phyloP scores from a whole-genome alignment of 805 yeast genomes.

The Priceomyces melissophilus region DNA sequence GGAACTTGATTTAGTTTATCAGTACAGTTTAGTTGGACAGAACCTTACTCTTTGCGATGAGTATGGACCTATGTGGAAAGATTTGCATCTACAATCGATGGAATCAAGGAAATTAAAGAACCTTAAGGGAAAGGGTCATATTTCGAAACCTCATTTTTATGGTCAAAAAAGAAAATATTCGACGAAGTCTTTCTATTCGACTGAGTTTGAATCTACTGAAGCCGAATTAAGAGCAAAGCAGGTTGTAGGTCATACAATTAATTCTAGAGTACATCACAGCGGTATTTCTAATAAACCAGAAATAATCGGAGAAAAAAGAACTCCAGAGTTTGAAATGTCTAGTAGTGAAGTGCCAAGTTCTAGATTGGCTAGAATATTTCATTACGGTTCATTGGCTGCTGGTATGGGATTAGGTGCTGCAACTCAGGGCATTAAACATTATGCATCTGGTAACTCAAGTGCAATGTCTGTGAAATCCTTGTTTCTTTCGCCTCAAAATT shows the following conservation, averaged over 20 bases:
- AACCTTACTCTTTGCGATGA: conserved; percentile 20
- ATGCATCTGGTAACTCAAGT: conserved; percentile 49
- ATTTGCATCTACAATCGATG: conserved; percentile 5
- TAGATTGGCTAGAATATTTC: conserved; percentile 83
- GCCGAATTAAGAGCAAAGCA: not conserved
- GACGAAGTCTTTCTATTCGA: conserved; percentile 11
- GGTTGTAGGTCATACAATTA: not conserved
- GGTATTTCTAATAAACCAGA: conserved; percentile 2
- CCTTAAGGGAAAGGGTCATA: conserved; percentile 1
- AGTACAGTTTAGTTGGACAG: conserved; percentile 16
- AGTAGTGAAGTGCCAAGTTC: conserved; percentile 81
- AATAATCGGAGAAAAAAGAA: conserved; percentile 23
- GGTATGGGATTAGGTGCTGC: conserved; percentile 85
- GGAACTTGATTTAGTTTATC: conserved; percentile 20
- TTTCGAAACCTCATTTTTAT: not conserved
- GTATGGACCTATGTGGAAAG: conserved; percentile 23
- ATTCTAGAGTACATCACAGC: not conserved
- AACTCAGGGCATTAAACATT: conserved; percentile 67
- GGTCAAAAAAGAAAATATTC: conserved; percentile 11
- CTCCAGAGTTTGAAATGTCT: conserved; percentile 40
- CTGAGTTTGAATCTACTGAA: conserved; percentile 3
- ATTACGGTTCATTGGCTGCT: conserved; percentile 90
- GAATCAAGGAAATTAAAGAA: conserved; percentile 6
- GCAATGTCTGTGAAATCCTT: conserved; percentile 52
- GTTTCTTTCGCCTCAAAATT: conserved; percentile 74